phyloP scores from a whole-genome alignment of 768 basidiomycete genomes.

The Leccinum incarnatum region DNA sequence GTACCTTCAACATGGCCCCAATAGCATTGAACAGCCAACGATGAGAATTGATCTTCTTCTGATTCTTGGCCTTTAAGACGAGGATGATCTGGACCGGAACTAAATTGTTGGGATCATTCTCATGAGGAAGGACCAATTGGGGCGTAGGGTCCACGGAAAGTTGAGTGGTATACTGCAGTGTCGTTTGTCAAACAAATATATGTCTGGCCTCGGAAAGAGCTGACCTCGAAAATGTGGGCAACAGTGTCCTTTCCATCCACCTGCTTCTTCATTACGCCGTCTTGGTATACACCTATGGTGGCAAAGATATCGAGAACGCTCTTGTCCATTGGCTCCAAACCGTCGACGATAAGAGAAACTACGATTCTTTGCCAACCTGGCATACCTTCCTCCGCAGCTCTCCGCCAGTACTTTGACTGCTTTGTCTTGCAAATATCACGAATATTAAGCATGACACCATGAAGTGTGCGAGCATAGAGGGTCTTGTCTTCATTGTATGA shows the following conservation, averaged over 20 bases:
- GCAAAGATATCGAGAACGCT: conserved; percentile 85
- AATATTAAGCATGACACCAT: conserved; percentile 97
- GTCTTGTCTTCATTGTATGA: conserved; percentile 93
- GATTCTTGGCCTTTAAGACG: conserved; percentile 89
- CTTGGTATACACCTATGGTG: conserved; percentile 90
- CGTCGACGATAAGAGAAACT: conserved; percentile 89
- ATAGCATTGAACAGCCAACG: conserved; percentile 97
- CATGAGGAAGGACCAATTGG: conserved; percentile 85
- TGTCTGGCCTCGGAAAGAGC: conserved; percentile 8
- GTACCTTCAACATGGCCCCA: conserved; percentile 71
- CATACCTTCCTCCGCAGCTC: conserved; percentile 76
- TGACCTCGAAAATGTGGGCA: conserved; percentile 93
- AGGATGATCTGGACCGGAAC: conserved; percentile 92
- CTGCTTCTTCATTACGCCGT: conserved; percentile 93
- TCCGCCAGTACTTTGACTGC: conserved; percentile 88
- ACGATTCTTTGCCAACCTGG: conserved; percentile 91
- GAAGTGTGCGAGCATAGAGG: conserved; percentile 87
- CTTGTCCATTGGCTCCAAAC: conserved; percentile 95
- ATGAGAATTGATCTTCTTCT: conserved; percentile 95
- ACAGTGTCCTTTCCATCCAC: conserved; percentile 86
- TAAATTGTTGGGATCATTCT: conserved; percentile 87
- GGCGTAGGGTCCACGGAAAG: conserved; percentile 90
- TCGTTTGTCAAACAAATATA: conserved; percentile 4
- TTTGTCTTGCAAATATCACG: conserved; percentile 97
- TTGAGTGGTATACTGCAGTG: conserved; percentile 86